These are phyloP conservation scores for Ganoderma resinaceum DNA, from an alignment of 1,284 basidiomycete genomes.

Conservation along the genomic window DNA sequence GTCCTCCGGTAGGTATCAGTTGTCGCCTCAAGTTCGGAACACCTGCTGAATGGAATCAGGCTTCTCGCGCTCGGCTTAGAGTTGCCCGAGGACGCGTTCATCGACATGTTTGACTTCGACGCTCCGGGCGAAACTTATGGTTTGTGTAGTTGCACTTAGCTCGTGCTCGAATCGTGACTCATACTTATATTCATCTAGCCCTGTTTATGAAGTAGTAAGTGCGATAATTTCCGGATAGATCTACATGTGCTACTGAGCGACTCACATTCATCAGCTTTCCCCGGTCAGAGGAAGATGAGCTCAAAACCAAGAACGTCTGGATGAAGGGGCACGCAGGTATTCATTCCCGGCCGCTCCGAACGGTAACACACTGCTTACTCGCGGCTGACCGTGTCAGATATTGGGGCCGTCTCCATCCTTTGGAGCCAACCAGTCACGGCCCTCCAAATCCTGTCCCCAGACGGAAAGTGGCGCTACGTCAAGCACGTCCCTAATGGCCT, in stretches of 20 bases:
- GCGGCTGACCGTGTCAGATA: constrained; percentile 44
- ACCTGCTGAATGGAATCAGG: constrained; percentile 35
- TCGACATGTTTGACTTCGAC: constrained; percentile 39
- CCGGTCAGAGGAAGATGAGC: constrained; percentile 53
- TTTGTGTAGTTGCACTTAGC: constrained; percentile 18
- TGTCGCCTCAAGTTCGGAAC: neutral
- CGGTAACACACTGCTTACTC: neutral
- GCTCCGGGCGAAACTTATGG: constrained; percentile 34
- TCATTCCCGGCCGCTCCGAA: neutral
- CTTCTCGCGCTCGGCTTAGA: constrained; percentile 49
- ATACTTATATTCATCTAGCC: constrained; percentile 16
- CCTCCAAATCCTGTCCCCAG: no score
- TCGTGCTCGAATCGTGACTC: neutral
- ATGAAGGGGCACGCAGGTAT: constrained; percentile 50
- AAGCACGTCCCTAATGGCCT: constrained; percentile 65
- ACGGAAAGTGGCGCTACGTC: constrained; percentile 66
- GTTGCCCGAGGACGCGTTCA: constrained; percentile 43
- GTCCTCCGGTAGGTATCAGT: constrained; percentile 49
- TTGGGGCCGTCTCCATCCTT: constrained; percentile 58
- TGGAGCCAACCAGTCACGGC: no score
- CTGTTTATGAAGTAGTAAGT: constrained; percentile 46
- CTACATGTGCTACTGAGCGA: no score
- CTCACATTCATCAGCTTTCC: constrained; percentile 36
- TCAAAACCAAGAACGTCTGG: constrained; percentile 63
- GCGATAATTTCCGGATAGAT: neutral